Conservation (phyloP, 2,329 filamentous ascomycete species). For the Colletotrichum siamense region DNA sequence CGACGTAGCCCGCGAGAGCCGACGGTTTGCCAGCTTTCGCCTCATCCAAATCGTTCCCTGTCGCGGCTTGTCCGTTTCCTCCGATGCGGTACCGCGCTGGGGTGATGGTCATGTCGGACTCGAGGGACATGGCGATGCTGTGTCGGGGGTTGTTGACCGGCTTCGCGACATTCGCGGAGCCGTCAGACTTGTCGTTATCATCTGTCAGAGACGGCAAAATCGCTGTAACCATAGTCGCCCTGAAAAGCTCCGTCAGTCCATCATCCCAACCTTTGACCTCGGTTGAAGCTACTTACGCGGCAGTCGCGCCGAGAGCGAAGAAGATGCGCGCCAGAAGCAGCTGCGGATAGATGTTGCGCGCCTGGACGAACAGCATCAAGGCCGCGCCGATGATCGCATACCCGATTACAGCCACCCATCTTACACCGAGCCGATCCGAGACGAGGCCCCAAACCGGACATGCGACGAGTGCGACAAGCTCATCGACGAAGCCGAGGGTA, state of each 20-base stretch:
- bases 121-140: constrained; percentile 70
- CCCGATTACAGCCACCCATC: constrained; percentile 75
- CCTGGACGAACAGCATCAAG: constrained; percentile 83
- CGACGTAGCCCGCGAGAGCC: constrained; percentile 84
- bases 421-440: constrained; percentile 78
- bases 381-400: constrained; percentile 83
- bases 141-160: constrained; percentile 50
- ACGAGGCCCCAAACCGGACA: constrained; percentile 82
- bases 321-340: constrained; percentile 82
- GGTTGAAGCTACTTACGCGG: constrained; percentile 60
- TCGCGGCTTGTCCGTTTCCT: constrained; percentile 29
- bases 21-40: constrained; percentile 51
- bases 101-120: constrained; percentile 78
- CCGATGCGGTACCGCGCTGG: constrained; percentile 60
- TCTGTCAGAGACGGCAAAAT: constrained; percentile 78
- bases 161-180: constrained; percentile 31
- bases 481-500: constrained; percentile 84
- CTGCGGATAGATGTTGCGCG: constrained; percentile 86
- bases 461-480: constrained; percentile 80
- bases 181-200: constrained; percentile 41
- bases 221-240: constrained; percentile 95
- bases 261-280: background rate
- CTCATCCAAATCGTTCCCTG: constrained; percentile 24
- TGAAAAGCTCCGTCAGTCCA: constrained; percentile 28
- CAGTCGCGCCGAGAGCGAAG: constrained; percentile 92